Base-by-base conservation (phyloP, 305 asterid genomes). In the Solanum hybrid region DNA sequence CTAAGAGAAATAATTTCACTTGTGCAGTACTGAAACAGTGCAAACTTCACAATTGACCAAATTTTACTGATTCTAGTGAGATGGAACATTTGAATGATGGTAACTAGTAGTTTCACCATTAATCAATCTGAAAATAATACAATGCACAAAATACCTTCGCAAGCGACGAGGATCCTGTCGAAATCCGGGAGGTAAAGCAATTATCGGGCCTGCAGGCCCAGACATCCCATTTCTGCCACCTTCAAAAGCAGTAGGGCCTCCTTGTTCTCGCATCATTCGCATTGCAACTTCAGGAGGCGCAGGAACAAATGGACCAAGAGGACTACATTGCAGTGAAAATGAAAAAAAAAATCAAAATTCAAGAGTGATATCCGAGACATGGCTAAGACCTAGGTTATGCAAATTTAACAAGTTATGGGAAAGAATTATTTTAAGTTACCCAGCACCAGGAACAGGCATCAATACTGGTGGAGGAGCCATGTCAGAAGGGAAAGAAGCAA, bases 381-480 rank as follows among this genome's bases (percentile, higher is more conserved):
- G 17, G 32, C 41, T 3, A 32, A 85, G 76, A 83, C 33, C 33
- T 20, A 33, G 41, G 8, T 10, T 72, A 12, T n/a, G 31, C 17
- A 82, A 26, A 20, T 39, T 24, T 20, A 57, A 45, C 7, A 75
- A 81, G 79, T 61, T 6, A 87, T 17, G 26, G 32, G 86, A 12
- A 73, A 84, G 45, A 86, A 31, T 39, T 78, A 51, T 57, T 51
- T 39, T 33, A 79, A 91, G 92, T 91, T 91, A 98, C 99, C 99
- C 99, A 79, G 99, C 99, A 91, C 99, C 99, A 94, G 99, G 99
- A 90, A 98, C 98, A 79, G 99, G 99, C 99, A 98, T 98, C 94
- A 97, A 93, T 87, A 98, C 94, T n/a, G 98, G 96, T 80, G 95
- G 95, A 45, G 98, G 98, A 89, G 95, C 96, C 36, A 96, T 94